Conservation (phyloP, 305 asterid species). For the Fraxinus velutina region DNA sequence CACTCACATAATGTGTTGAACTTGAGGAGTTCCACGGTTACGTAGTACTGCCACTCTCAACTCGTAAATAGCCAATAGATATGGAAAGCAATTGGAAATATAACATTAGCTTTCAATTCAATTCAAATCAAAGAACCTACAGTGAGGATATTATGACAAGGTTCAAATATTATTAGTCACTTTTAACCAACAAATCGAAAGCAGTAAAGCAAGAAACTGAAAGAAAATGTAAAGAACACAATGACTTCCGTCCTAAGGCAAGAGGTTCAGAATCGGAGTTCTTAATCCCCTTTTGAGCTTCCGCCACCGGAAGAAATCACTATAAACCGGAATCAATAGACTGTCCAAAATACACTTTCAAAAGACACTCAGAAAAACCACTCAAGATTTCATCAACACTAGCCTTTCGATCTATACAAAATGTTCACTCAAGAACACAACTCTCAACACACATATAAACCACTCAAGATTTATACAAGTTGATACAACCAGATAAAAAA, state of each 20-base stretch:
- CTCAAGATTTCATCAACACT: neutral
- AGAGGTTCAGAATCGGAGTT: neutral
- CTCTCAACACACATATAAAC: too few species aligned
- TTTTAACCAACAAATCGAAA: neutral
- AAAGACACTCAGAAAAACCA: neutral
- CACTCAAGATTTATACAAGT: neutral
- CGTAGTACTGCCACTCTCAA: neutral
- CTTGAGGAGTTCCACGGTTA: neutral
- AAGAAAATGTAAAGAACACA: neutral
- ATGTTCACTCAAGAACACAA: neutral
- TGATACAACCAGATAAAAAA: neutral
- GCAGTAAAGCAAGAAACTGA: neutral
- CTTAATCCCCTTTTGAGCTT: neutral
- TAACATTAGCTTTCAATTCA: neutral
- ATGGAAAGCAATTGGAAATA: neutral
- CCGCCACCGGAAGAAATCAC: neutral
- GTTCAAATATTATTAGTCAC: neutral
- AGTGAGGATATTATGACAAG: neutral
- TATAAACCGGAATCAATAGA: too few species aligned
- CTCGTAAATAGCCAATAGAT: neutral
- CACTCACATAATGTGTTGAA: neutral
- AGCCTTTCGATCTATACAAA: neutral
- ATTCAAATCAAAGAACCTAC: neutral
- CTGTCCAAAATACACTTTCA: neutral
- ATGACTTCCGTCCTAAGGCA: neutral